Percentiles rank a stretch among this genome's conserved stretches.
Conservation (phyloP, 1,284 basidiomycete genomes). For the Sporisorium iseilematis-ciliati region DNA sequence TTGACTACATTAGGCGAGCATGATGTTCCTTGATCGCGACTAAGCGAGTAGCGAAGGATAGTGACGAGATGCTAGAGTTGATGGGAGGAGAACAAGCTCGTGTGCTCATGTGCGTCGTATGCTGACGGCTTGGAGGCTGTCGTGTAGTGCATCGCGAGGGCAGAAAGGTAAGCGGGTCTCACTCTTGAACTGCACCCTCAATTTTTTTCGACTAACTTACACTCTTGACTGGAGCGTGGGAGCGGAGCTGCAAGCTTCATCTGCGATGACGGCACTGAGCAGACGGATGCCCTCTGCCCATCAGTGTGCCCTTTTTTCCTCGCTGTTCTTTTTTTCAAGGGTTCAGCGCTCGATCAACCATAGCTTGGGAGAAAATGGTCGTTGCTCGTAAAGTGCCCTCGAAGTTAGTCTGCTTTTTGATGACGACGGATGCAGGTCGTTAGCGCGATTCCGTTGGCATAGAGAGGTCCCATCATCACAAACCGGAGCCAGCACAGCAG, state of each 20-base stretch:
- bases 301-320: slow-evolving; percentile 4
- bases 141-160: slow-evolving; percentile 1
- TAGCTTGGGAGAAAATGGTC: too few relatives aligned
- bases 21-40: slow-evolving; percentile 17
- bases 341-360: not conserved
- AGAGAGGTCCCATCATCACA: too few relatives aligned
- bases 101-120: slow-evolving; percentile 12
- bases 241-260: slow-evolving; percentile 26
- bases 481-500: too few relatives aligned
- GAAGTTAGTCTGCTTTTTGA: too few relatives aligned
- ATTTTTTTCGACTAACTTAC: too few relatives aligned
- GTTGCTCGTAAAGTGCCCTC: too few relatives aligned
- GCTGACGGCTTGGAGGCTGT: not conserved
- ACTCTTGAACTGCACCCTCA: slow-evolving; percentile 8
- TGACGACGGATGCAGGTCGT: too few relatives aligned
- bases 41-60: slow-evolving; percentile 5
- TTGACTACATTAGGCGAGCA: slow-evolving; percentile 20
- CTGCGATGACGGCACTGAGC: slow-evolving; percentile 45
- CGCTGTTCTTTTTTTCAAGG: not conserved
- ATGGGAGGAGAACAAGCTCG: slow-evolving; percentile 3
- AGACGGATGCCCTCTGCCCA: slow-evolving; percentile 23
- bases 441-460: too few relatives aligned
- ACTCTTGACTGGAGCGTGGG: not conserved
- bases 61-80: not conserved
- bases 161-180: not conserved